Percentiles rank a stretch among this genome's conserved stretches.
These are phyloP conservation scores for Phytophthora gonapodyides DNA, from an alignment of 352 stramenopile species.

Conservation along the genomic window DNA sequence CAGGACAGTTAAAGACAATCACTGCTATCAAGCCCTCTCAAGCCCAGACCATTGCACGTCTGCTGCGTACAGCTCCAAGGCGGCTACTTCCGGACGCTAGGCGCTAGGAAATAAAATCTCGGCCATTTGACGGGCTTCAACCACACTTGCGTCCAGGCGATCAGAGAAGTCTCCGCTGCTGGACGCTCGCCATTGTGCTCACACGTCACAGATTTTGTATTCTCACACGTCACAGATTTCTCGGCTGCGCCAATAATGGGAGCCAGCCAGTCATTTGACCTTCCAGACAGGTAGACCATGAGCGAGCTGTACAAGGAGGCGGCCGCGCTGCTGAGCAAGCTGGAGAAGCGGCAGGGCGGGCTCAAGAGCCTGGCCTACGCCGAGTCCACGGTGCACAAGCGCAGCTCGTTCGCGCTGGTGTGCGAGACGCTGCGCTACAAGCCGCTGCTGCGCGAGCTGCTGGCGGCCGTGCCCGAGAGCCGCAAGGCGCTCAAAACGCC, in stretches of 20 bases:
- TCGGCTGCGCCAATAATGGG: conserved; percentile 5
- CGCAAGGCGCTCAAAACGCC: conserved; percentile 67
- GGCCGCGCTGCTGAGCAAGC: conserved; percentile 73
- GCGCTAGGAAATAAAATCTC: too few relatives aligned
- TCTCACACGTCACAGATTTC: conserved; percentile 29
- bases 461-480: conserved; percentile 72
- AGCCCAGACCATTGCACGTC: too few relatives aligned
- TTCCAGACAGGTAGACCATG: conserved; percentile 40
- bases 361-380: conserved; percentile 88
- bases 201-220: not conserved
- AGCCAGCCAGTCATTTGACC: conserved; percentile 2
- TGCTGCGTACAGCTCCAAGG: too few relatives aligned
- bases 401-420: conserved; percentile 88
- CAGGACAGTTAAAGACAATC: too few relatives aligned
- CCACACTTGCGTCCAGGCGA: too few relatives aligned
- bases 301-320: conserved; percentile 88
- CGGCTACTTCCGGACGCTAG: too few relatives aligned
- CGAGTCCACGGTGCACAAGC: conserved; percentile 83
- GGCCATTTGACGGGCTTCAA: too few relatives aligned
- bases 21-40: too few relatives aligned
- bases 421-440: conserved; percentile 91
- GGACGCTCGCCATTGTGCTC: not conserved
- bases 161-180: too few relatives aligned
- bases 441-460: conserved; percentile 69
- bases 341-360: conserved; percentile 74